These are phyloP conservation scores for Yamadazyma epiphylla DNA, from an alignment of 1,139 yeast genomes.

Conservation along the genomic window DNA sequence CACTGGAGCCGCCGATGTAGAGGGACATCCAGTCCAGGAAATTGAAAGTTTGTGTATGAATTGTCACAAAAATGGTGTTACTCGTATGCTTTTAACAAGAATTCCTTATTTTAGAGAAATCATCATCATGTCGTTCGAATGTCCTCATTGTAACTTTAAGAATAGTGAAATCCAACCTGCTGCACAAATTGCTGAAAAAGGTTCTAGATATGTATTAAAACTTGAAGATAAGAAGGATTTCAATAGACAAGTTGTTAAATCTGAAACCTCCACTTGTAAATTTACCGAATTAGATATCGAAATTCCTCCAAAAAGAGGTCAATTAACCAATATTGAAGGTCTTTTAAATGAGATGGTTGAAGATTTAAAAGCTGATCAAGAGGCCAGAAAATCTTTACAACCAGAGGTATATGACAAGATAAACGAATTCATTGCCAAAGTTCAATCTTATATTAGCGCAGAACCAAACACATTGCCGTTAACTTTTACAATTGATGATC, in stretches of 20 bases:
- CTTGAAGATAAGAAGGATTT: slow-evolving; percentile 72
- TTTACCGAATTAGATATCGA: slow-evolving; percentile 87
- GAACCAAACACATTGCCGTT: slow-evolving; percentile 70
- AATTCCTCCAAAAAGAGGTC: slow-evolving; percentile 94
- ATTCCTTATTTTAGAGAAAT: slow-evolving; percentile 93
- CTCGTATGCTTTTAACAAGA: slow-evolving; percentile 77
- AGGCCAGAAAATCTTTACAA: slow-evolving; percentile 64
- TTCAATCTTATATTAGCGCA: slow-evolving; percentile 57
- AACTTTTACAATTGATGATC: slow-evolving; percentile 83
- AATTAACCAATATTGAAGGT: slow-evolving; percentile 90
- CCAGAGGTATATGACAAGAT: slow-evolving; percentile 78
- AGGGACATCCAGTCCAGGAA: slow-evolving; percentile 96
- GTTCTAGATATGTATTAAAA: slow-evolving; percentile 67
- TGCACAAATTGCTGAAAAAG: slow-evolving; percentile 82
- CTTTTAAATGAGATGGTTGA: slow-evolving; percentile 75
- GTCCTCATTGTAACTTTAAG: slow-evolving; percentile 91
- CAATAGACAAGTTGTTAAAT: slow-evolving; percentile 87
- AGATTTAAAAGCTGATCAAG: slow-evolving; percentile 82
- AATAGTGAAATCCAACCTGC: slow-evolving; percentile 96
- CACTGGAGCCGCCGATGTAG: slow-evolving; percentile 75
- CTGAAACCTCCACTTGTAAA: slow-evolving; percentile 80
- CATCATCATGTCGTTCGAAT: slow-evolving; percentile 90
- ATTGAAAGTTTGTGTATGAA: slow-evolving; percentile 94
- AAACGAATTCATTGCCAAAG: slow-evolving; percentile 60
- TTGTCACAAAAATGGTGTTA: slow-evolving; percentile 82